A percentile compares a stretch with the other conserved stretches of the same genome.
Conservation (phyloP, 1,139 yeast genomes). For the Candida dubliniensis region DNA sequence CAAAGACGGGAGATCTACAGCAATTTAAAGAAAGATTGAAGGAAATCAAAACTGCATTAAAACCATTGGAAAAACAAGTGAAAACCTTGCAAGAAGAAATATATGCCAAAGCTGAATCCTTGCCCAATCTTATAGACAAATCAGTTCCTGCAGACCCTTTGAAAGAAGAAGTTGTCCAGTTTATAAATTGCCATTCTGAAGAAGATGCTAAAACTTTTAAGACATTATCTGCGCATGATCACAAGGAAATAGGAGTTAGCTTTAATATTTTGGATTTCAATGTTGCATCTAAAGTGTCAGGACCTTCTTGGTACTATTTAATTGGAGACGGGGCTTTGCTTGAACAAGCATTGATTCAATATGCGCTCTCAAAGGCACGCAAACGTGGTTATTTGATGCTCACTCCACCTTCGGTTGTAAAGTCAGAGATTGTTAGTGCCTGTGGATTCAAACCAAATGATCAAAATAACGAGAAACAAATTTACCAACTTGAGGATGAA, state of each 20-base stretch:
- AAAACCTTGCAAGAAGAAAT: slow-evolving; percentile 29
- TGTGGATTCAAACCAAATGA: slow-evolving; percentile 97
- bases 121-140: slow-evolving; percentile 70
- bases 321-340: slow-evolving; percentile 83
- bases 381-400: slow-evolving; percentile 66
- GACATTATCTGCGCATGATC: slow-evolving; percentile 46
- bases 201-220: slow-evolving; percentile 15
- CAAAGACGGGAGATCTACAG: slow-evolving; percentile 9
- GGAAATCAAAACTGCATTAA: slow-evolving; percentile 34
- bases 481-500: slow-evolving; percentile 60
- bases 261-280: slow-evolving; percentile 68
- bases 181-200: slow-evolving; percentile 44
- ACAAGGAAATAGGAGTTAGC: slow-evolving; percentile 61
- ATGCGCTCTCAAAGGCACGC: slow-evolving; percentile 68
- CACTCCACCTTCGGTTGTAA: slow-evolving; percentile 84
- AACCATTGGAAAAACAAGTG: slow-evolving; percentile 34
- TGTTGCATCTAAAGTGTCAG: slow-evolving; percentile 74
- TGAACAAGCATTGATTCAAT: slow-evolving; percentile 87
- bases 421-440: slow-evolving; percentile 73
- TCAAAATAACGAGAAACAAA: slow-evolving; percentile 81
- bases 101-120: slow-evolving; percentile 42
- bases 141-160: slow-evolving; percentile 47
- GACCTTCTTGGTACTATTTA: slow-evolving; percentile 87
- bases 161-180: slow-evolving; percentile 41
- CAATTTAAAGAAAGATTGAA: slow-evolving; percentile 25